These are phyloP conservation scores for Pyrrhoderma noxium DNA, from an alignment of 1,284 basidiomycete species.

Conservation along the genomic window DNA sequence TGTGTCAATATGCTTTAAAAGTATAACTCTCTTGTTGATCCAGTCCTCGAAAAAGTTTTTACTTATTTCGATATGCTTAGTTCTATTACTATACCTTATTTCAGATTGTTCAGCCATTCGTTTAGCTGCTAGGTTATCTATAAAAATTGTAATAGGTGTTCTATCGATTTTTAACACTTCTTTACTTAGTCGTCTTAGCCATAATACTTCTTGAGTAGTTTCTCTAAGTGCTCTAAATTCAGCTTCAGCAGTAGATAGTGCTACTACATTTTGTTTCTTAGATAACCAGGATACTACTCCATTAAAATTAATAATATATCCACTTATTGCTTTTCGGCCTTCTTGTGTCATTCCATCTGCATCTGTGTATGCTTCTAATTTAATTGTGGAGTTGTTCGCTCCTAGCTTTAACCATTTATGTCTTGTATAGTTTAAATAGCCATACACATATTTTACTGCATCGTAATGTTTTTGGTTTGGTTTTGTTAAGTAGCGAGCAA, in stretches of 20 bases:
- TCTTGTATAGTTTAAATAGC: slow-evolving; percentile 15
- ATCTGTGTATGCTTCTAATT: slow-evolving; percentile 16
- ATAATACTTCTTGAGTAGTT: slow-evolving; percentile 22
- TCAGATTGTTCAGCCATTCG: slow-evolving; percentile 25
- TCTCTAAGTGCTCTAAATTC: slow-evolving; percentile 19
- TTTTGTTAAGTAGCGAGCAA: slow-evolving; percentile 16
- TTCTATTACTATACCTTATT: slow-evolving; percentile 23
- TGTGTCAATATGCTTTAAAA: slow-evolving; percentile 18
- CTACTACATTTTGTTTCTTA: slow-evolving; percentile 17
- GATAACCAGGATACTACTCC: slow-evolving; percentile 19
- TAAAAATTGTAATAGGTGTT: slow-evolving; percentile 17
- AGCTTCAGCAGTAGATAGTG: slow-evolving; percentile 19
- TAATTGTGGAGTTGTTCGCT: not conserved
- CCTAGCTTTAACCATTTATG: slow-evolving; percentile 2
- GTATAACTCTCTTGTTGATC: slow-evolving; percentile 20
- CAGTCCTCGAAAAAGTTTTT: slow-evolving; percentile 26
- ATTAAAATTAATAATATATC: slow-evolving; percentile 18
- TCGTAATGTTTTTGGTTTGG: slow-evolving; percentile 16
- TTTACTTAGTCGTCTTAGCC: slow-evolving; percentile 20
- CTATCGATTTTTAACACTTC: slow-evolving; percentile 12
- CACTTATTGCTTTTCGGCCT: slow-evolving; percentile 18
- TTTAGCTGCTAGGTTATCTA: slow-evolving; percentile 26
- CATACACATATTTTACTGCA: slow-evolving; percentile 18
- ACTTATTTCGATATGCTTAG: slow-evolving; percentile 32
- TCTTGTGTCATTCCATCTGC: slow-evolving; percentile 17